Percentiles rank a stretch among this genome's conserved stretches.
Conservation (phyloP, 805 yeast genomes). For the Maudiozyma barnettii region DNA sequence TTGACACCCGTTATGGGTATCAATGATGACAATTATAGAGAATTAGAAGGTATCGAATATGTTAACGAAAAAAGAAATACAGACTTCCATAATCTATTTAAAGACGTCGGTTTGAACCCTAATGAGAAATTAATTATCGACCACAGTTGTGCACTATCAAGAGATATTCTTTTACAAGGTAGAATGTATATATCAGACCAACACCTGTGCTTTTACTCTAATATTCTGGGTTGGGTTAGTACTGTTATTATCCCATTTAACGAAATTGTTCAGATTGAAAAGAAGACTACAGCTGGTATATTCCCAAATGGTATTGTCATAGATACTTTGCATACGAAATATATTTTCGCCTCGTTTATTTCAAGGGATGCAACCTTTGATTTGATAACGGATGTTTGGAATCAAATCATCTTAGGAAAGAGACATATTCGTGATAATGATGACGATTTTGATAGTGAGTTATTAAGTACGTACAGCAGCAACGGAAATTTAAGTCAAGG, state of each 20-base stretch:
- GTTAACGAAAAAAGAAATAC: constrained; percentile 45
- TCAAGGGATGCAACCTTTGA: constrained; percentile 48
- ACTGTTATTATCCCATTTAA: constrained; percentile 48
- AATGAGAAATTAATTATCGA: constrained; percentile 49
- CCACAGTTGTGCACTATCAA: constrained; percentile 59
- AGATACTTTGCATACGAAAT: constrained; percentile 53
- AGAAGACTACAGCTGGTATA: constrained; percentile 56
- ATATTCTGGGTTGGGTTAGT: constrained; percentile 62
- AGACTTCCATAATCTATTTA: constrained; percentile 52
- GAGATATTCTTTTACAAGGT: constrained; percentile 66
- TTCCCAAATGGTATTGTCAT: constrained; percentile 64
- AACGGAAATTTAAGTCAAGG: constrained; percentile 10
- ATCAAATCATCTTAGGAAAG: constrained; percentile 48
- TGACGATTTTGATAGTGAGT: constrained; percentile 21
- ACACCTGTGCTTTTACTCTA: constrained; percentile 55
- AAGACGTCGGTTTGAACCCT: constrained; percentile 35
- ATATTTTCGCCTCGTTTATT: constrained; percentile 57
- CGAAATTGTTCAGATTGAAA: constrained; percentile 57
- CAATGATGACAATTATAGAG: constrained; percentile 8
- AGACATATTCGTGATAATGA: constrained; percentile 35
- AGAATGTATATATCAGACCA: constrained; percentile 49
- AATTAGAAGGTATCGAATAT: constrained; percentile 21
- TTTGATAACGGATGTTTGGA: constrained; percentile 57
- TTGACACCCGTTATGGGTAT: constrained; percentile 13
- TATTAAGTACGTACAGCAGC: constrained; percentile 9